phyloP scores from a whole-genome alignment of 192 early-diverging fungal genomes.

The Neocallimastix lanati region DNA sequence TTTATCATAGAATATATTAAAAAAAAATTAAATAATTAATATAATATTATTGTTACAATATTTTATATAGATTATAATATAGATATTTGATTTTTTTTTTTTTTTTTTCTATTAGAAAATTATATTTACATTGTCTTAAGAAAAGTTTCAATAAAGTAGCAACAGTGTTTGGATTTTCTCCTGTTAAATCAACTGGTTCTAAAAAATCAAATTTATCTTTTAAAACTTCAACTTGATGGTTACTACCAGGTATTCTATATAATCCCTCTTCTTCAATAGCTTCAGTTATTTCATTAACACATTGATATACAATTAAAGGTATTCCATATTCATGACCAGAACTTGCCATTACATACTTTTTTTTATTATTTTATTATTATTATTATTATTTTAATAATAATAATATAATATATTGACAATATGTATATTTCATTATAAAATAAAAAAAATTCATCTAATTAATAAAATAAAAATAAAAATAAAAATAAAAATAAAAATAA shows the following conservation, averaged over 20 bases:
- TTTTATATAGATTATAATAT: too few relatives aligned
- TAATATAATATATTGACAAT: too few relatives aligned
- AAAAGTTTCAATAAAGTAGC: not conserved
- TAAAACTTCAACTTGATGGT: not conserved
- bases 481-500: too few relatives aligned
- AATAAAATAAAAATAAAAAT: too few relatives aligned
- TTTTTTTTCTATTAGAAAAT: too few relatives aligned
- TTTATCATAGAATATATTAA: too few relatives aligned
- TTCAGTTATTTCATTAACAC: not conserved
- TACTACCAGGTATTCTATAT: not conserved
- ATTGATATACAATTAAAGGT: not conserved
- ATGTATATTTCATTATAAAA: too few relatives aligned
- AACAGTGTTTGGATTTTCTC: not conserved
- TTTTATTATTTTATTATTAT: not conserved
- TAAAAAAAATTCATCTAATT: too few relatives aligned
- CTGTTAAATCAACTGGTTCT: not conserved
- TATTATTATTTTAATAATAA: too few relatives aligned
- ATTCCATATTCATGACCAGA: not conserved
- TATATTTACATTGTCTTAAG: not conserved
- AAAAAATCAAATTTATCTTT: not conserved
- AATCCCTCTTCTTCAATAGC: not conserved
- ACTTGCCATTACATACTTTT: not conserved
- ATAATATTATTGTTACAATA: too few relatives aligned
- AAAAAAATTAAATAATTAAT: too few relatives aligned
- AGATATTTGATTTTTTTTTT: too few relatives aligned